Base-by-base conservation (phyloP, 2,329 filamentous ascomycete genomes). In the Cladosporium sp. region DNA sequence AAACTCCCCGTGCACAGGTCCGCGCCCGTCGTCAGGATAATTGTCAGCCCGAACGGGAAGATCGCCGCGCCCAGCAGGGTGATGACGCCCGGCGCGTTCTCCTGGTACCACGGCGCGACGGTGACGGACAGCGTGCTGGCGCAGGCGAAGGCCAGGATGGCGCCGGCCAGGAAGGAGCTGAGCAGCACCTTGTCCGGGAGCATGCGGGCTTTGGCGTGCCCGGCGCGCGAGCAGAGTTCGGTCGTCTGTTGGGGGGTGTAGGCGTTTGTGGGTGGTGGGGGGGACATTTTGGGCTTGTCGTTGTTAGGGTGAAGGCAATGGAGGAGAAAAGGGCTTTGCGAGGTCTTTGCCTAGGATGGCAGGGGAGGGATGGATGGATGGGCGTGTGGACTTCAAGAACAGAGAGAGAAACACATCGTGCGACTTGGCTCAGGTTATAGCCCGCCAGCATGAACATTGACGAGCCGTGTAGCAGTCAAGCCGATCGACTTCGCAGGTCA, bases 151-250 rank as follows among this genome's bases (percentile, higher is more conserved):
- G 74, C 70, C 1, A 81, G 66, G 5, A 81, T 63, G 52, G 72
- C 73, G 0, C 79, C 79, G 4, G 77, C 77, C 43, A 77, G 74
- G 38, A 80, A 70, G 3, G 74, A 66, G 54, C 74, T 77, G 43
- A 77, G 59, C 57, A 80, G 79, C 38, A 79, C 68, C 57, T 80
- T 80, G 60, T 78, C 74, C 3, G 74, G 64, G 9, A 76, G 70
- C 74, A 77, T 80, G 52, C 75, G 71, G 9, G 75, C 76, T 61
- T 81, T 81, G 49, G 69, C 68, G 22, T 68, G 67, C 9, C 77
- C 79, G n/a, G 73, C 69, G 11, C 74, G 71, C 1, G 72, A 73
- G 52, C 77, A 68, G 10, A 77, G 65, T 63, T 79, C 75, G 9
- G 73, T 73, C 32, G 77, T 74, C 65, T 81, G 52, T 34, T 56